Evolutionary conservation across 345 rosid genomes (phyloP), one percentile per base, ranked within the genome.

Genomic region (Linum usitatissimum): DNA sequence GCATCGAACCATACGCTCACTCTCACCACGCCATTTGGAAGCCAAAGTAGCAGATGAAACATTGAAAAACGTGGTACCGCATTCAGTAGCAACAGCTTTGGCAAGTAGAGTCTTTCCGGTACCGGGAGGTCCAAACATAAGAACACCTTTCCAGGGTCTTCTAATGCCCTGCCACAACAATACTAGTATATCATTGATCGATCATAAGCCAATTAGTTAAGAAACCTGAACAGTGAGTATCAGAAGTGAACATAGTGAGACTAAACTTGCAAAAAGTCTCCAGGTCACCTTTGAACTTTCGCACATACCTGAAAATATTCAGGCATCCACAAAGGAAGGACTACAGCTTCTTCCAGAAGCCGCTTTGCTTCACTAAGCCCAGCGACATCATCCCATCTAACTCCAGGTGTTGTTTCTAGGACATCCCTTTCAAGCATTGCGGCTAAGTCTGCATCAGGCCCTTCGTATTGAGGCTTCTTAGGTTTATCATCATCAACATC

Each of bases 141-240:
- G 96, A 48, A 91, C 98, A 61, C 99, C 99, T 79, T 94, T 94
- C 99, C 99, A 90, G 0, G 99, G 99, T 79, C 99, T 88, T 81
- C 99, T 78, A 54, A 94, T 94, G 68, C 99, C 99, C 99, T 94
- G 79, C 66, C 73, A 60, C 55, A 34, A 51, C 67, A 48, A 56
- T 56, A 13, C 59, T 1, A n/a, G 15, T 10, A 45, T 45, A 45
- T 10, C 51, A 45, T 1, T 40, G 13, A 40, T 45, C 3, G 51
- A 45, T 45, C 51, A 9, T 45, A 45, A 15, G 51, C 17, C 51
- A 3, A 10, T 45, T 45, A 45, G 14, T 5, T 6, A 45, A 45
- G 51, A 45, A 45, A 45, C 4, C 17, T 45, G 13, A 10, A 10
- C 4, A 13, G 15, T 2, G 10, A 15, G 15, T 3, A 10, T 45